Evolutionary conservation across 805 yeast genomes (phyloP).

Genomic region (Suhomyces vadensis): DNA sequence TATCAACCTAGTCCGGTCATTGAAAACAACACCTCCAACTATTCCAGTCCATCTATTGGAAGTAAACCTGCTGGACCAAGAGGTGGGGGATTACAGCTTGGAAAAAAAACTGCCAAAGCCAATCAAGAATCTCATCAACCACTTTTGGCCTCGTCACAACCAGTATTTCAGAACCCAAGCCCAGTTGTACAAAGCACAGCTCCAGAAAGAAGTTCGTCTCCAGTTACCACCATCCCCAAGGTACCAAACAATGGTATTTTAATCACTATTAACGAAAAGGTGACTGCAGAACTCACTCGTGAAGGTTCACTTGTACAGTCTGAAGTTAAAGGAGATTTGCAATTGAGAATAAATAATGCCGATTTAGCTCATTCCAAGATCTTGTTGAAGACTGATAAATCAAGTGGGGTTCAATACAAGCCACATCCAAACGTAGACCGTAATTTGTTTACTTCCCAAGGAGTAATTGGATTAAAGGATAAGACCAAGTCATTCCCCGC

Average conservation of each 20-base stretch:
- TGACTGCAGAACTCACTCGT: constrained; percentile 74
- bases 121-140: constrained; percentile 28
- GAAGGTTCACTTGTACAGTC: constrained; percentile 73
- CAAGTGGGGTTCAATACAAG: constrained; percentile 67
- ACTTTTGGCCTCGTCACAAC: constrained; percentile 33
- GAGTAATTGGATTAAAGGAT: constrained; percentile 74
- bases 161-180: constrained; percentile 33
- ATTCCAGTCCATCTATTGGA: constrained; percentile 17
- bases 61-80: constrained; percentile 37
- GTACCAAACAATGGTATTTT: constrained; percentile 72
- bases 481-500: constrained; percentile 81
- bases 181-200: constrained; percentile 21
- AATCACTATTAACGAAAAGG: constrained; percentile 72
- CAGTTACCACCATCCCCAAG: constrained; percentile 25
- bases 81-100: constrained; percentile 74
- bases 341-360: constrained; percentile 81
- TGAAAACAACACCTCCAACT: constrained; percentile 19
- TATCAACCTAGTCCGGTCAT: constrained; percentile 30
- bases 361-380: constrained; percentile 67
- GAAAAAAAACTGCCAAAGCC: constrained; percentile 47
- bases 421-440: constrained; percentile 97
- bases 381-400: constrained; percentile 50
- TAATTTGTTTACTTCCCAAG: constrained; percentile 55
- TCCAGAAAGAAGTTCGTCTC: constrained; percentile 18
- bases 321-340: constrained; percentile 89